Base-by-base conservation (phyloP, 768 basidiomycete genomes). In the Heimioporus sp. region DNA sequence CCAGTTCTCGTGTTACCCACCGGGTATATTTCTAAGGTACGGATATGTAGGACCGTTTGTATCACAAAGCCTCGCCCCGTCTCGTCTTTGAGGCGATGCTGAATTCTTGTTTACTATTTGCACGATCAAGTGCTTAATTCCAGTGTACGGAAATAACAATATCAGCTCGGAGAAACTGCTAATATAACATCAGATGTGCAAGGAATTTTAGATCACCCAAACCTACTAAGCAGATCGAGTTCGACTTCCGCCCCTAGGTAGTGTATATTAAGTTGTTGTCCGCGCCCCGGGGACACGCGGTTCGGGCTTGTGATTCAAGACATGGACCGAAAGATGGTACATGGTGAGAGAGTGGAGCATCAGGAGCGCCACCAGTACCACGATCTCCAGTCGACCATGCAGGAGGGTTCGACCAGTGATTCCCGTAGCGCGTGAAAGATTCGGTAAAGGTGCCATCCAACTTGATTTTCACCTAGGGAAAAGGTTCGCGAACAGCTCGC, bases 301-400 rank as follows among this genome's bases (percentile, higher is more conserved):
- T 53, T 52, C 5, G 69, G 58, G 43, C 59, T 60, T 16, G 69
- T 52, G 43, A 72, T 68, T 60, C 15, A 78, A 58, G 43, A 72
- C 59, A 42, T 72, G 58, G 46, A 67, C 67, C 35, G 73, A 55
- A 21, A 78, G 55, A 19, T 71, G 65, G 52, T 75, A 78, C 20
- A 74, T 62, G 15, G 70, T 66, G 54, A 79, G 58, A 9, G 77
- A 75, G 55, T 69, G 77, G 46, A 76, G 72, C 57, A 79, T 64
- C n/a, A 76, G 64, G 69, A 66, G 35, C 78, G 72, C 78, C 77
- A 78, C 43, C 67, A 54, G 58, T 78, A 73, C 64, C 76, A 79
- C 21, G 72, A 71, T 31, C 62, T 65, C 78, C 78, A 79, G 51
- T 68, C 72, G 21, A 60, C 55, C 28, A 74, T 58, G 19, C 67